Conservation (phyloP, 257 asterid species). For the Knoxia roxburghii region DNA sequence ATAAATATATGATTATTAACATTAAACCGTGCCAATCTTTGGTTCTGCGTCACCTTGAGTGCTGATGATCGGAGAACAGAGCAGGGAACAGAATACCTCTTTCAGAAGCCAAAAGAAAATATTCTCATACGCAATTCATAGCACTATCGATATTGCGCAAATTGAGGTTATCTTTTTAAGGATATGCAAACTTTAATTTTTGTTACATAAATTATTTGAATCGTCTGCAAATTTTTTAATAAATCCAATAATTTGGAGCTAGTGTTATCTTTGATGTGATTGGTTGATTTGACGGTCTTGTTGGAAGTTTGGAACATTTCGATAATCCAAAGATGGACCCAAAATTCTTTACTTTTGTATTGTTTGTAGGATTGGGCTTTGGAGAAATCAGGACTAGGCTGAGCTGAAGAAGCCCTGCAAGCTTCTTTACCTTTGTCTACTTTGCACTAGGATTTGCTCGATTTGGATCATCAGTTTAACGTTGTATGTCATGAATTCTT, state of each 20-base stretch:
- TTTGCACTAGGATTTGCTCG: neutral
- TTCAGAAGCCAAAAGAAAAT: constrained; percentile 1
- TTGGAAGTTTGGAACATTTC: neutral
- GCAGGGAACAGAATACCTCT: neutral
- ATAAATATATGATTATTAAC: neutral
- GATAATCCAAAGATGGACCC: neutral
- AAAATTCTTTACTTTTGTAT: neutral
- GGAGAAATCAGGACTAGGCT: neutral
- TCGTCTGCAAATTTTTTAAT: no score
- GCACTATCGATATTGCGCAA: neutral
- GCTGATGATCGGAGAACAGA: constrained; percentile 24
- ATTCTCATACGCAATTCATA: neutral
- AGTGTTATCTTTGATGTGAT: constrained; percentile 10
- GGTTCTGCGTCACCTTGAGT: constrained; percentile 5
- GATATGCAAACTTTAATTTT: no score
- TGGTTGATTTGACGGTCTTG: neutral
- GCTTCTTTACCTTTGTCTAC: neutral
- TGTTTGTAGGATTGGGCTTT: constrained; percentile 1
- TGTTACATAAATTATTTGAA: no score
- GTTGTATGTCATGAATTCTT: neutral
- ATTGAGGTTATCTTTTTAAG: no score
- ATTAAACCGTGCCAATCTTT: constrained; percentile 3
- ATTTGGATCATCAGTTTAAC: no score
- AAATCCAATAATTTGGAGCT: neutral
- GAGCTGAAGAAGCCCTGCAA: neutral